Evolutionary conservation across 1,139 yeast genomes (phyloP).

Genomic region (Taiozyma onychis): DNA sequence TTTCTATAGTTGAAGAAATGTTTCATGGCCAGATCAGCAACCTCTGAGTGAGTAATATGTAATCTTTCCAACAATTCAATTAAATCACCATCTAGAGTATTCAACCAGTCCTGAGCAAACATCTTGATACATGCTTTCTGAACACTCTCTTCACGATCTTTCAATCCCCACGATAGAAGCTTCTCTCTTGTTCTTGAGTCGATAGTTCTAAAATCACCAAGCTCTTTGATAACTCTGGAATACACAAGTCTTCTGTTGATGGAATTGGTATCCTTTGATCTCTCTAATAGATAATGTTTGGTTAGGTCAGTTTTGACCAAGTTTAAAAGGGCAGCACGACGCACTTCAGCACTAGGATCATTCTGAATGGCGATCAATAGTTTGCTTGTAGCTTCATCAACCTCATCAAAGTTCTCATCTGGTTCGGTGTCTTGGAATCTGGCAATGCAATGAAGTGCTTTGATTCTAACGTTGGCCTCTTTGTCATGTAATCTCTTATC

Average conservation of each 20-base stretch:
- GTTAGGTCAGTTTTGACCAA: slow-evolving; percentile 51
- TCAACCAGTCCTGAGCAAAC: slow-evolving; percentile 71
- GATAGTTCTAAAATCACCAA: slow-evolving; percentile 62
- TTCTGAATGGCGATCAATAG: slow-evolving; percentile 55
- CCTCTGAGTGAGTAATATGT: slow-evolving; percentile 57
- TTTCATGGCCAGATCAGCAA: slow-evolving; percentile 63
- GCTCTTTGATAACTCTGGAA: slow-evolving; percentile 59
- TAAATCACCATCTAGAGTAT: slow-evolving; percentile 61
- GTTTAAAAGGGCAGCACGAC: slow-evolving; percentile 78
- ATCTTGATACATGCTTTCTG: slow-evolving; percentile 65
- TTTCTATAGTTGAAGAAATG: slow-evolving; percentile 56
- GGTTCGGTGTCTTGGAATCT: slow-evolving; percentile 62
- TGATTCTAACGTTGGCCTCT: slow-evolving; percentile 73
- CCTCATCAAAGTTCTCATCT: slow-evolving; percentile 31
- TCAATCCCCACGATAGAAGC: slow-evolving; percentile 76
- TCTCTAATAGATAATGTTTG: slow-evolving; percentile 57
- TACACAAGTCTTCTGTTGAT: slow-evolving; percentile 70
- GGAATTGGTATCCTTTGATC: slow-evolving; percentile 77
- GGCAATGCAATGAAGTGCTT: slow-evolving; percentile 77
- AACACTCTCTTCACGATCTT: slow-evolving; percentile 77
- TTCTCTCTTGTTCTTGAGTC: slow-evolving; percentile 58
- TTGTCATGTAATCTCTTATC: slow-evolving; percentile 67
- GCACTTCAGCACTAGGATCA: slow-evolving; percentile 84
- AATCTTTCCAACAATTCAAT: slow-evolving; percentile 65
- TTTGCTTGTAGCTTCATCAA: slow-evolving; percentile 45